Evolutionary conservation across 1,139 yeast species (phyloP), one percentile per base, ranked within the genome.

Genomic region (Nakaseomyces bracarensis): DNA sequence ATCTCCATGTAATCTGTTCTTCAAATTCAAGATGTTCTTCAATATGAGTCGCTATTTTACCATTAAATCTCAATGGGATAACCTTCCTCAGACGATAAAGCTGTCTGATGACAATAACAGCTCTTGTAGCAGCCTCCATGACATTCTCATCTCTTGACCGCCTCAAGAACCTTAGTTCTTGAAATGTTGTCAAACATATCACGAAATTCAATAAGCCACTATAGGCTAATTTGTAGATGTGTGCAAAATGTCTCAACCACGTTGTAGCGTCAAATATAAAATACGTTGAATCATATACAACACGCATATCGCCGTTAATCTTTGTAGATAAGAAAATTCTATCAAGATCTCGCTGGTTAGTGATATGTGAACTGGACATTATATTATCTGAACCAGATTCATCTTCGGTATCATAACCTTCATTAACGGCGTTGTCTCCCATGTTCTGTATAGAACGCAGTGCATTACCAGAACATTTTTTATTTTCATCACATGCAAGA

Each of bases 161-260:
- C 46, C 91, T 64, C 47, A 82, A 64, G n/a, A 84, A 79, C 52
- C 91, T 65, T 46, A 82, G 64, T 54, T 82, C 93, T 64, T 82
- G 91, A 57, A 82, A 82, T 6, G 83, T 86, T 22, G 83, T 80
- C 45, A 82, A 64, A 36, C 93, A 89, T 5, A 82, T 77, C 54
- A 70, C 75, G 62, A 61, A 71, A 61, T 63, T 75, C 50, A 82
- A 69, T 2, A 79, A 73, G 10, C 71, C 72, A 50, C 74, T 74
- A 30, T 81, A 69, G 14, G 82, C 75, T 51, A 85, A 75, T 57
- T 82, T 82, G 66, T 72, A 82, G 25, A 82, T 69, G 46, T 82
- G 70, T 1, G 91, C 93, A 60, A 87, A 82, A 58, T 82, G 89
- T 52, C 82, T 80, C 49, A 82, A 66, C 91, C 91, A 82, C 47